A percentile compares a stretch with the other conserved stretches of the same genome.
These are phyloP conservation scores for Solidago caesia DNA, from an alignment of 129 eudicot species.

Conservation along the genomic window DNA sequence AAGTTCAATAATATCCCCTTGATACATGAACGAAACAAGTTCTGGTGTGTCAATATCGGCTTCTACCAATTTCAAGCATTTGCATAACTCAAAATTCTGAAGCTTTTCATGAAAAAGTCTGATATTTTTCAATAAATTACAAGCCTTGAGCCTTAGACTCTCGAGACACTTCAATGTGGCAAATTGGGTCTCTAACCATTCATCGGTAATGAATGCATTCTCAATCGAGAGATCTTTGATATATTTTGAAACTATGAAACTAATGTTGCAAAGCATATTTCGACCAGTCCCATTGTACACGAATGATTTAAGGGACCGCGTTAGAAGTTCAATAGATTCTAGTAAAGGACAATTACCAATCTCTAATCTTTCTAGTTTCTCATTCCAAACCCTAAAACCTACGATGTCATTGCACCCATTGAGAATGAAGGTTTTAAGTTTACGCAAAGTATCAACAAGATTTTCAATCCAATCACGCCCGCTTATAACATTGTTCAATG, in stretches of 20 bases:
- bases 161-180: constrained; percentile 11
- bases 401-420: constrained; percentile 12
- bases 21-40: constrained; percentile 29
- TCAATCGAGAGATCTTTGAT: constrained; percentile 18
- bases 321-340: not conserved
- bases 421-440: constrained; percentile 33
- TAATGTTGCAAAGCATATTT: not conserved
- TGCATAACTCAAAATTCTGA: constrained; percentile 24
- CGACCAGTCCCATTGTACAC: not conserved
- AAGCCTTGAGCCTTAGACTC: constrained; percentile 26
- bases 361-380: constrained; percentile 27
- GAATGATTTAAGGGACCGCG: constrained; percentile 24
- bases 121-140: constrained; percentile 18
- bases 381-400: constrained; percentile 10
- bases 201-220: not conserved
- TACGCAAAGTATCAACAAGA: not conserved
- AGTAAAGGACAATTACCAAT: constrained; percentile 13
- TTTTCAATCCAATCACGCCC: constrained; percentile 27
- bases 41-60: constrained; percentile 31
- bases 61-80: constrained; percentile 2
- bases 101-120: constrained; percentile 26
- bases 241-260: not conserved
- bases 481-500: constrained; percentile 15
- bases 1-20: constrained; percentile 17
- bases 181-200: constrained; percentile 29